phyloP scores from a whole-genome alignment of 2,329 filamentous ascomycete species.

The Penicillium hesseltinei region DNA sequence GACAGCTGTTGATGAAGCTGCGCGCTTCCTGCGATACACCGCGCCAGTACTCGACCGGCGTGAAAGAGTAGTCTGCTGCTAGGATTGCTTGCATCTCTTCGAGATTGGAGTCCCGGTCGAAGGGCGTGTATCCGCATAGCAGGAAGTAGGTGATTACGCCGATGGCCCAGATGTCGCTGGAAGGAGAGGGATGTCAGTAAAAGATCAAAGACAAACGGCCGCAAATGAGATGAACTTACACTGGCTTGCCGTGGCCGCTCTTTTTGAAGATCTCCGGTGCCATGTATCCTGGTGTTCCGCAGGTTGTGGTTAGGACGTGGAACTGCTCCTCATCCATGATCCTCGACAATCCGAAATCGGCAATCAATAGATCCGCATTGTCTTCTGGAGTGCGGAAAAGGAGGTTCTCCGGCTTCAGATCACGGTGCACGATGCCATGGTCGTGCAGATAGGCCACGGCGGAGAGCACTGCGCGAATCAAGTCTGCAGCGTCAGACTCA shows the following conservation, averaged over 20 bases:
- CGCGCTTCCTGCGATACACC: constrained; percentile 82
- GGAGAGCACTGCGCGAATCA: constrained; percentile 90
- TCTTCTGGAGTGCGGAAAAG: constrained; percentile 97
- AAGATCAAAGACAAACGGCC: neutral
- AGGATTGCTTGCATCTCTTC: constrained; percentile 99
- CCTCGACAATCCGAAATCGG: constrained; percentile 89
- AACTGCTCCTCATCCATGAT: constrained; percentile 99
- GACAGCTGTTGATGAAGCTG: constrained; percentile 86
- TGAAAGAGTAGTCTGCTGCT: constrained; percentile 93
- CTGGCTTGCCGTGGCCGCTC: constrained; percentile 93
- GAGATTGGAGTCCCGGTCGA: constrained; percentile 94
- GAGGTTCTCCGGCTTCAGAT: constrained; percentile 95
- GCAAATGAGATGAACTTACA: constrained; percentile 52
- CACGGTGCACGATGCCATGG: constrained; percentile 96
- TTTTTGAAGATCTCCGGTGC: constrained; percentile 99
- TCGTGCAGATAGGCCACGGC: constrained; percentile 99
- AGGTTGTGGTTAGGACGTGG: constrained; percentile 95
- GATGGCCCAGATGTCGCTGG: constrained; percentile 89
- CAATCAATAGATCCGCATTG: constrained; percentile 93
- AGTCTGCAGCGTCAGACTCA: constrained; percentile 91
- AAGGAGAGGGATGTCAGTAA: constrained; percentile 2
- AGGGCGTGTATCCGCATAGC: constrained; percentile 95
- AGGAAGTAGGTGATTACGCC: constrained; percentile 99
- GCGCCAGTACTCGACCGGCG: constrained; percentile 93
- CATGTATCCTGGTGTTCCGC: constrained; percentile 98